phyloP scores from a whole-genome alignment of 2,329 filamentous ascomycete genomes.

The Grosmannia clavigera region DNA sequence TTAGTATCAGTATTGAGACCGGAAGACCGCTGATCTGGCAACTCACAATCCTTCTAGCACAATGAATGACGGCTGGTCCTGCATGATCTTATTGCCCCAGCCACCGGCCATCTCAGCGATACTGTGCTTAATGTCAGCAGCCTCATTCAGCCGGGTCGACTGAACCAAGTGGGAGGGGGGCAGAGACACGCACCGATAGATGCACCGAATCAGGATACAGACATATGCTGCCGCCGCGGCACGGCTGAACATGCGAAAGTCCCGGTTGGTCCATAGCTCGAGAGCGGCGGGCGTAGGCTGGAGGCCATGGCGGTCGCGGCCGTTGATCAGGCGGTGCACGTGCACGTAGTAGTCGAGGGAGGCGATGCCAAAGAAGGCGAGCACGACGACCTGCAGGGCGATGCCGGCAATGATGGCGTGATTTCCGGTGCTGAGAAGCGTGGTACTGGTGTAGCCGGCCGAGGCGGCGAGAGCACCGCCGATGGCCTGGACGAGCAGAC shows the following conservation, averaged over 20 bases:
- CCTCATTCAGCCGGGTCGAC: background rate
- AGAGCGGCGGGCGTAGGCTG: slow-evolving; percentile 11
- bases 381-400: slow-evolving; percentile 38
- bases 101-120: slow-evolving; percentile 52
- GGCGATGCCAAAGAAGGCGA: slow-evolving; percentile 31
- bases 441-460: slow-evolving; percentile 23
- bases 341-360: slow-evolving; percentile 33
- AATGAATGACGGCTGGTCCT: slow-evolving; percentile 46
- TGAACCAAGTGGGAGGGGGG: background rate
- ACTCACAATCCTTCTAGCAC: slow-evolving; percentile 41
- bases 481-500: slow-evolving; percentile 45
- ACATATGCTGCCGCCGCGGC: slow-evolving; percentile 32
- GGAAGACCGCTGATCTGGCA: background rate
- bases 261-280: slow-evolving; percentile 28
- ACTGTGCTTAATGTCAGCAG: slow-evolving; percentile 19
- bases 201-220: slow-evolving; percentile 36
- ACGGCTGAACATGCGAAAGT: slow-evolving; percentile 30
- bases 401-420: slow-evolving; percentile 41
- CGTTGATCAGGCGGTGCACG: slow-evolving; percentile 25
- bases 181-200: slow-evolving; percentile 33
- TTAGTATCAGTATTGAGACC: background rate
- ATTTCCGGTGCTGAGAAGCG: slow-evolving; percentile 33
- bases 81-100: slow-evolving; percentile 52
- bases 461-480: slow-evolving; percentile 43
- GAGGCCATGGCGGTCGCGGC: background rate